Evolutionary conservation across 2,329 filamentous ascomycete species (phyloP).

Genomic region (Paradendryphiella salina): DNA sequence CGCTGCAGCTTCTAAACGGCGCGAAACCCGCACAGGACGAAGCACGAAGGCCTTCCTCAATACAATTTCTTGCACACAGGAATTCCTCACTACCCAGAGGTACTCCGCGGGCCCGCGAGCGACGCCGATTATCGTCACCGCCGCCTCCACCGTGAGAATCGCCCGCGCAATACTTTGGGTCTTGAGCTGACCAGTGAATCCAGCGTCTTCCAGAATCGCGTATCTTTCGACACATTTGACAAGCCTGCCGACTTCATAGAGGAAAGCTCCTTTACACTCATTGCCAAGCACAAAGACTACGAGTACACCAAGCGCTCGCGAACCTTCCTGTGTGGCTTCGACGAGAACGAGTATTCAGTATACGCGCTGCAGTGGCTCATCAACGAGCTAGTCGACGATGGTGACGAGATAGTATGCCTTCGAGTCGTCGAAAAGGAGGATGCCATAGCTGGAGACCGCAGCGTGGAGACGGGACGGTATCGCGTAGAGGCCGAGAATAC

Average conservation of each 20-base stretch:
- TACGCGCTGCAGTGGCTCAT: constrained; percentile 92
- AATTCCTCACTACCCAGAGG: constrained; percentile 39
- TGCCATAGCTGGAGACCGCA: constrained; percentile 64
- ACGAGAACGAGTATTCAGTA: constrained; percentile 89
- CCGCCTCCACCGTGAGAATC: constrained; percentile 49
- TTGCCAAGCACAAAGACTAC: constrained; percentile 84
- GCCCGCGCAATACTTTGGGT: neutral
- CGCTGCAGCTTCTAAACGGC: constrained; percentile 29
- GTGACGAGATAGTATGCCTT: constrained; percentile 89
- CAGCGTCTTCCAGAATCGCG: constrained; percentile 67
- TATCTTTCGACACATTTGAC: constrained; percentile 76
- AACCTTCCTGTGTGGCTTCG: constrained; percentile 87
- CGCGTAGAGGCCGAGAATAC: constrained; percentile 73
- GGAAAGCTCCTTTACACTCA: constrained; percentile 72
- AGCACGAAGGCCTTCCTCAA: constrained; percentile 40
- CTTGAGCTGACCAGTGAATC: constrained; percentile 17
- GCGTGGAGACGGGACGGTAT: constrained; percentile 70
- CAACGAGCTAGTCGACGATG: constrained; percentile 88
- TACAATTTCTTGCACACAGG: constrained; percentile 45
- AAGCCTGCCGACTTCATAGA: constrained; percentile 65
- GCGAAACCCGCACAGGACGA: constrained; percentile 31
- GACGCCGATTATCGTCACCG: constrained; percentile 47
- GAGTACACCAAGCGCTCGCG: constrained; percentile 77
- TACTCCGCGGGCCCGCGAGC: constrained; percentile 39
- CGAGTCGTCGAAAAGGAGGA: constrained; percentile 83